phyloP scores from a whole-genome alignment of 176 grass and related monocot species.

The Ananas comosus region DNA sequence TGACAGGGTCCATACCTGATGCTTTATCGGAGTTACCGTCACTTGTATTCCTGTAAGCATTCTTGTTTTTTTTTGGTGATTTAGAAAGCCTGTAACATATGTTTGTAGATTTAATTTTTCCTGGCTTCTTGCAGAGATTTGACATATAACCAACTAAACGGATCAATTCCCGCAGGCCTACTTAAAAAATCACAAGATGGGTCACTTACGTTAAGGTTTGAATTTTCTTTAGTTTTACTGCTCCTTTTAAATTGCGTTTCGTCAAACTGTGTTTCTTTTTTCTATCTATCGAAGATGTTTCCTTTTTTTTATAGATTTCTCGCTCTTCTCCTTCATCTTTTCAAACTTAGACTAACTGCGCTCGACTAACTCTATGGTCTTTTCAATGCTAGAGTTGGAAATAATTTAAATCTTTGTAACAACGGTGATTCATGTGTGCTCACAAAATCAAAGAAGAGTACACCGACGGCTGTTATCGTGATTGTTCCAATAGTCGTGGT shows the following conservation, averaged over 20 bases:
- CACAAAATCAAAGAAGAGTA: constrained; percentile 17
- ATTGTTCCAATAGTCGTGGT: constrained; percentile 17
- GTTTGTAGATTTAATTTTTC: background rate
- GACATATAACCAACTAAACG: constrained; percentile 32
- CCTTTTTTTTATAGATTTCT: background rate
- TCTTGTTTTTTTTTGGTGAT: background rate
- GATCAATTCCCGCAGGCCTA: constrained; percentile 22
- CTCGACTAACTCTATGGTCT: background rate
- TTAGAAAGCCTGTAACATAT: background rate
- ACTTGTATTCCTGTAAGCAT: constrained; percentile 14
- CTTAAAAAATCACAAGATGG: constrained; percentile 25
- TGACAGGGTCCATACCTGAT: constrained; percentile 15
- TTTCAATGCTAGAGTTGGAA: constrained; percentile 3
- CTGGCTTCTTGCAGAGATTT: constrained; percentile 25
- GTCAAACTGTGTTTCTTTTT: background rate
- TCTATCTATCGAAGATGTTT: background rate
- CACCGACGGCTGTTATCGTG: constrained; percentile 4
- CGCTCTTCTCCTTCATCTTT: background rate
- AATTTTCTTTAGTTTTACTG: background rate
- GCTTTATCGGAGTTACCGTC: constrained; percentile 1
- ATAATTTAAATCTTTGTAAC: constrained; percentile 25
- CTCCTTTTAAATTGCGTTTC: background rate
- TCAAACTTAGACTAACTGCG: background rate
- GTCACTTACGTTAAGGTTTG: constrained; percentile 21
- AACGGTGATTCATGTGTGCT: constrained; percentile 9